These are phyloP conservation scores for Hibiscus tridactylites DNA, from an alignment of 345 rosid genomes.

Conservation along the genomic window DNA sequence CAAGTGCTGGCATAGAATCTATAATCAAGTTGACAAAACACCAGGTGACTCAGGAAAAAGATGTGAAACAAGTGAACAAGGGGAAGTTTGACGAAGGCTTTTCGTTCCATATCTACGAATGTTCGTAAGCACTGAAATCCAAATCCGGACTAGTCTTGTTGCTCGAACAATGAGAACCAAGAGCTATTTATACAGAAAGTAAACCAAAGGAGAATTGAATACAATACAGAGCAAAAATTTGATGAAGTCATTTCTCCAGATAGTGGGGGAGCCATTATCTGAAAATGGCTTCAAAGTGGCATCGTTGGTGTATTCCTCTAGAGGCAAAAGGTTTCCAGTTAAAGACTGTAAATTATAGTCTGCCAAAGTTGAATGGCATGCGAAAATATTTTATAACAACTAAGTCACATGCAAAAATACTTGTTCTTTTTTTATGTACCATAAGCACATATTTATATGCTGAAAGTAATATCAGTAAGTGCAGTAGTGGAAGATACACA, in stretches of 20 bases:
- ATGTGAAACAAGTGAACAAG: slow-evolving; percentile 18
- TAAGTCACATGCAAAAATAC: slow-evolving; percentile 8
- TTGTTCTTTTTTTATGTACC: background rate
- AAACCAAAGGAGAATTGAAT: background rate
- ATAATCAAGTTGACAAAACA: slow-evolving; percentile 46
- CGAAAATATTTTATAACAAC: background rate
- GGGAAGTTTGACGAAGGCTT: slow-evolving; percentile 12
- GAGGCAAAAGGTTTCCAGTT: background rate
- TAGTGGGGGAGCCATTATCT: slow-evolving; percentile 29
- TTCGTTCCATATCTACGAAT: slow-evolving; percentile 24
- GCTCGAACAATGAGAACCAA: background rate
- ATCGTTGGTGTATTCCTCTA: slow-evolving; percentile 21
- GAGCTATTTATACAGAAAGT: slow-evolving; percentile 27
- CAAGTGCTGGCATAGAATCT: slow-evolving; percentile 40
- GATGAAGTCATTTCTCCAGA: background rate
- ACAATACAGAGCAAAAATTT: background rate
- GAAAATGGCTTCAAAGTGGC: slow-evolving; percentile 15
- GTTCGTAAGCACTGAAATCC: background rate
- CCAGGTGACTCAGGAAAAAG: slow-evolving; percentile 24
- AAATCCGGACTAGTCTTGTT: background rate
- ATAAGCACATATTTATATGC: slow-evolving; percentile 7
- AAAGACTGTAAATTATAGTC: slow-evolving; percentile 6
- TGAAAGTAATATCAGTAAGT: slow-evolving; percentile 10
- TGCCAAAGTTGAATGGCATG: background rate
- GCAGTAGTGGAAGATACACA: slow-evolving; percentile 18